These are phyloP conservation scores for Solanum corneliomulleri DNA, from an alignment of 257 asterid genomes.

Conservation along the genomic window DNA sequence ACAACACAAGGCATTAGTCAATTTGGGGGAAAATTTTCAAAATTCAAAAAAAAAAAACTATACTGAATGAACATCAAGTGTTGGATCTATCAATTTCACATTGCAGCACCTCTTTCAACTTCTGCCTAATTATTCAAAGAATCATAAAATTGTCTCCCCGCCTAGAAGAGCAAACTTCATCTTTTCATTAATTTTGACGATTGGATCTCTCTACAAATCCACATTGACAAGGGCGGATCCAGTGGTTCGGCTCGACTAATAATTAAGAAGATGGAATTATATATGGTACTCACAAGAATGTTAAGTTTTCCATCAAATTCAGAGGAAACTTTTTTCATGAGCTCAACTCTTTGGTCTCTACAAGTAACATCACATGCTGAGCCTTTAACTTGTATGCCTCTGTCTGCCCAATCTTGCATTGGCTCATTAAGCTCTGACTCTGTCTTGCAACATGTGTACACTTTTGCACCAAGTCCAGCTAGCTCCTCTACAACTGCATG, in stretches of 20 bases:
- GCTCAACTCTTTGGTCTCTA: slow-evolving; percentile 25
- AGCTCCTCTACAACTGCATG: slow-evolving; percentile 63
- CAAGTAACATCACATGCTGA: slow-evolving; percentile 38
- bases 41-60: not conserved
- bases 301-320: slow-evolving; percentile 53
- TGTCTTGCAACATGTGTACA: slow-evolving; percentile 56
- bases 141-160: not conserved
- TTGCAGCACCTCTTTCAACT: not conserved
- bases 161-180: not conserved
- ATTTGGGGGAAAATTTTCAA: not conserved
- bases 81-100: not conserved
- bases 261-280: not conserved
- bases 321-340: slow-evolving; percentile 32
- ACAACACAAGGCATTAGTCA: not conserved
- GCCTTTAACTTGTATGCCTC: slow-evolving; percentile 50
- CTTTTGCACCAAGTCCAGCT: slow-evolving; percentile 48
- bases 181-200: not conserved
- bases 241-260: not conserved
- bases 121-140: not conserved
- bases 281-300: slow-evolving; percentile 27
- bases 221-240: not conserved
- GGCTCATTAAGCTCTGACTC: slow-evolving; percentile 21
- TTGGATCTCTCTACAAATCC: not conserved
- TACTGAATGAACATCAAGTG: not conserved
- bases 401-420: slow-evolving; percentile 46